Evolutionary conservation across 441 rosid species (phyloP).

Genomic region (Rhodomyrtus psidioides): DNA sequence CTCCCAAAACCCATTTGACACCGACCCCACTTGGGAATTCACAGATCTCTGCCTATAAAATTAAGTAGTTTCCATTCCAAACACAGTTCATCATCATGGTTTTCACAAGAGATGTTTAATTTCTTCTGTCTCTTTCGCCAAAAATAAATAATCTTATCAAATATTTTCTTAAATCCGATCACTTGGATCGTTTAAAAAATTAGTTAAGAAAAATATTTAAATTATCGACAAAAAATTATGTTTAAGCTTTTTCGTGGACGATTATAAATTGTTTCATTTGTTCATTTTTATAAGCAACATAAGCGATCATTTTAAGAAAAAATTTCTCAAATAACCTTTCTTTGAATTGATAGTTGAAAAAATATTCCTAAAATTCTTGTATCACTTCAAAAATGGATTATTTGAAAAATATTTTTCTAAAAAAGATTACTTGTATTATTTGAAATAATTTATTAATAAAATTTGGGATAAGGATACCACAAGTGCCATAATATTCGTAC

Average conservation of each 20-base stretch:
- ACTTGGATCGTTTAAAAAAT: neutral
- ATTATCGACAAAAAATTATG: neutral
- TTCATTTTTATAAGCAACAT: neutral
- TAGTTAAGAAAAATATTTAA: neutral
- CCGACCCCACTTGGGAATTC: slow-evolving; percentile 39
- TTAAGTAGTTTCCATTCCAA: neutral
- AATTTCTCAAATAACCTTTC: neutral
- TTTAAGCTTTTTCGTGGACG: neutral
- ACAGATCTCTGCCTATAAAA: neutral
- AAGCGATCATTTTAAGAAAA: neutral
- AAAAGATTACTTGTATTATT: neutral
- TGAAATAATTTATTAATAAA: neutral
- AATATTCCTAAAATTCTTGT: no score
- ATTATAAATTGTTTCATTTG: neutral
- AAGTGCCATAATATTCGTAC: no score
- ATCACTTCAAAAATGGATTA: neutral
- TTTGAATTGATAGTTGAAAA: no score
- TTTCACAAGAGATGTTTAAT: neutral
- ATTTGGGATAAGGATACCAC: no score
- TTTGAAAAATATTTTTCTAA: neutral
- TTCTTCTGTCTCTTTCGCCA: neutral
- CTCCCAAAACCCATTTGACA: slow-evolving; percentile 46
- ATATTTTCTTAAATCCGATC: neutral
- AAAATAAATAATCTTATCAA: neutral
- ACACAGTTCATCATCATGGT: neutral